Evolutionary conservation across 2,329 filamentous ascomycete species (phyloP), one percentile per base, ranked within the genome.

Genomic region (Scleromitrula shiraiana): DNA sequence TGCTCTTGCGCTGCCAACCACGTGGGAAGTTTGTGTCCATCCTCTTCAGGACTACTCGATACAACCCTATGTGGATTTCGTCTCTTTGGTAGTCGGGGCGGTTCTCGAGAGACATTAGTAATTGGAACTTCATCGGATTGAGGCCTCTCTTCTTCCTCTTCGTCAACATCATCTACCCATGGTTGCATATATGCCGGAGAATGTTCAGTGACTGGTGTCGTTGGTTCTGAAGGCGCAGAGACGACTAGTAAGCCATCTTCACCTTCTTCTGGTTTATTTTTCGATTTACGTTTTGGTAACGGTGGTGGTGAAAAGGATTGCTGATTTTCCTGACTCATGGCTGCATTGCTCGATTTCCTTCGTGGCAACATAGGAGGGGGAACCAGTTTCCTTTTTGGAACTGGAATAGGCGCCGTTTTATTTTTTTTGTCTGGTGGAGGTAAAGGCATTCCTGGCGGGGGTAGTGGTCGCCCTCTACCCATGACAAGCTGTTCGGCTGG

Each of bases 391-490:
- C 83, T 73, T 61, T 78, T 82, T 3, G 82, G 77, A 1, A 82
- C 71, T 23, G 71, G 71, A 50, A 72, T 76, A 14, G 75, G 70
- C 40, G 74, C 76, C 37, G 76, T 75, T 59, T 77, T 79, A 6
- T 77, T 74, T 49, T 71, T 76, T 46, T 73, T 77, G 29, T 81
- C 78, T 1, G 83, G 83, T 35, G 73, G 78, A 2, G 89, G 88
- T 1, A 95, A 72, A 3, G 89, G 88, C 37, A 77, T 82, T 2
- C 88, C 89, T 2, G 85, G 86, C 7, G 88, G 88, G 39, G 88
- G 88, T 15, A 95, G 70, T 1, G 88, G 88, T 57, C 85, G 83
- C 0, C 88, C 88, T 32, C 88, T 77, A 1, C 89, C 89, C 70
- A 94, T 88, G 3, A 63, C 55, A 9, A 58, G 53, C 2, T 88